Percentiles rank a stretch among this genome's conserved stretches.
Conservation (phyloP, 1,284 basidiomycete species). For the Meripilus lineatus region DNA sequence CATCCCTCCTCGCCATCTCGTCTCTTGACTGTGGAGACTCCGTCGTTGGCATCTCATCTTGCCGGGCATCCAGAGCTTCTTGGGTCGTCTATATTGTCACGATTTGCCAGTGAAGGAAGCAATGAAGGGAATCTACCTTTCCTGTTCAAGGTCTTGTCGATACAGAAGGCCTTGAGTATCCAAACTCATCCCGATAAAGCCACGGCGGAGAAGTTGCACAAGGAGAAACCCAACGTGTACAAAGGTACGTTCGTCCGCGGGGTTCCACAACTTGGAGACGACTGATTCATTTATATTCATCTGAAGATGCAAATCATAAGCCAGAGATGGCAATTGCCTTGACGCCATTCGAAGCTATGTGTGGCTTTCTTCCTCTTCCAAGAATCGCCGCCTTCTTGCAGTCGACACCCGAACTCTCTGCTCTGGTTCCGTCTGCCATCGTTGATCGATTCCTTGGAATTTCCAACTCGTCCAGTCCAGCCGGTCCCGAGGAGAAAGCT, state of each 20-base stretch:
- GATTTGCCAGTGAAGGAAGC: constrained; percentile 47
- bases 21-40: constrained; percentile 30
- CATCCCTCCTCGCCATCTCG: constrained; percentile 86
- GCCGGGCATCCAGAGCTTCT: constrained; percentile 65
- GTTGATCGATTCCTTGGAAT: constrained; percentile 45
- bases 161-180: constrained; percentile 93
- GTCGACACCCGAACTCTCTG: constrained; percentile 74
- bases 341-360: constrained; percentile 87
- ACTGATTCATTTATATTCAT: no score
- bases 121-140: constrained; percentile 80
- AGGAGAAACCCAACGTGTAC: constrained; percentile 66
- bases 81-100: constrained; percentile 55
- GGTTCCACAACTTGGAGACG: no score
- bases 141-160: constrained; percentile 91
- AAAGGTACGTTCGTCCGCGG: constrained; percentile 17
- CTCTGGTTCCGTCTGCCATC: constrained; percentile 60
- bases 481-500: constrained; percentile 49
- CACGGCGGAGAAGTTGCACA: constrained; percentile 77
- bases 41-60: constrained; percentile 59
- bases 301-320: constrained; percentile 86
- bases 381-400: constrained; percentile 67
- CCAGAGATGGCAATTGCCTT: constrained; percentile 98
- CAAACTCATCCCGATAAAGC: constrained; percentile 96
- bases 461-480: constrained; percentile 35
- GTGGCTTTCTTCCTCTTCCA: constrained; percentile 82